Percentiles rank a stretch among this genome's conserved stretches.
These are phyloP conservation scores for Mycosphaerella sp. DNA, from an alignment of 2,329 filamentous ascomycete genomes.

Conservation along the genomic window DNA sequence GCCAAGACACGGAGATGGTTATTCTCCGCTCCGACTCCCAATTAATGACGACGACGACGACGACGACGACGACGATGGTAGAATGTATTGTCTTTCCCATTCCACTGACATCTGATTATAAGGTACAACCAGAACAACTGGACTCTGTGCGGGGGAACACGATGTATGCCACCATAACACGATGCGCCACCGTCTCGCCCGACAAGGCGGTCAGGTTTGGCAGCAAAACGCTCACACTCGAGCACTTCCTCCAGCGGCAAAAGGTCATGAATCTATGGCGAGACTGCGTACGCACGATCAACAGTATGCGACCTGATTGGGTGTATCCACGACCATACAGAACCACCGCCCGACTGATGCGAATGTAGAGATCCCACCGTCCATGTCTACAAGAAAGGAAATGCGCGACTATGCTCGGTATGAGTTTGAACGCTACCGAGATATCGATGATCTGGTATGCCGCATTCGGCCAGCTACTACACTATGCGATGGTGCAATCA, in stretches of 20 bases:
- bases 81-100: background rate
- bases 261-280: slow-evolving; percentile 45
- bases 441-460: slow-evolving; percentile 44
- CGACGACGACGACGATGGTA: background rate
- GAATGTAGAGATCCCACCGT: slow-evolving; percentile 33
- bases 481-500: too few species aligned
- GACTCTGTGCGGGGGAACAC: background rate
- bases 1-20: background rate
- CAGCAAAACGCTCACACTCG: slow-evolving; percentile 32
- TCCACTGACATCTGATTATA: too few species aligned
- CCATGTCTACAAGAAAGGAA: slow-evolving; percentile 35
- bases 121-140: background rate
- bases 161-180: slow-evolving; percentile 18
- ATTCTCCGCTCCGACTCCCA: background rate
- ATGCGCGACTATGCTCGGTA: slow-evolving; percentile 45
- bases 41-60: background rate
- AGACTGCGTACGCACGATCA: slow-evolving; percentile 42
- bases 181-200: slow-evolving; percentile 30
- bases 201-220: slow-evolving; percentile 30
- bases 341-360: slow-evolving; percentile 1
- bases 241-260: slow-evolving; percentile 47
- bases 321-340: too few species aligned
- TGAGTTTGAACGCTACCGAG: slow-evolving; percentile 45
- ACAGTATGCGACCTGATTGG: slow-evolving; percentile 24
- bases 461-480: background rate